These are phyloP conservation scores for Penicillium sp. DNA, from an alignment of 2,329 filamentous ascomycete species.

Conservation along the genomic window DNA sequence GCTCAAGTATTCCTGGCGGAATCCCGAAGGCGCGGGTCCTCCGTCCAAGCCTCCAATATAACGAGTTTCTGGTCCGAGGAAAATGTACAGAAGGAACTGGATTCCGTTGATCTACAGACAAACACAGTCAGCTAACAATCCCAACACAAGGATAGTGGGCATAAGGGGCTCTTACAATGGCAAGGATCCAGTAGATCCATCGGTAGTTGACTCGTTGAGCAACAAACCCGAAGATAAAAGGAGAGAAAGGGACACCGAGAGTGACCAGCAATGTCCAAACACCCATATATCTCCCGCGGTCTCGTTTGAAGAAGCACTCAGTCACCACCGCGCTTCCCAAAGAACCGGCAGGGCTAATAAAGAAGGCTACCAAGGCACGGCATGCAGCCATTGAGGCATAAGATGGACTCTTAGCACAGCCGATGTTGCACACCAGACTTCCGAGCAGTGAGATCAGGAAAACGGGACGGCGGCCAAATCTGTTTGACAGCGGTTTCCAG, in stretches of 20 bases:
- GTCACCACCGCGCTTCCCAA: conserved; percentile 57
- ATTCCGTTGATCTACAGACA: conserved; percentile 50
- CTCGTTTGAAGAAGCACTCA: conserved; percentile 56
- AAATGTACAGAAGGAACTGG: conserved; percentile 55
- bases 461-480: conserved; percentile 53
- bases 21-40: conserved; percentile 25
- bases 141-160: conserved; percentile 16
- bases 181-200: conserved; percentile 58
- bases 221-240: conserved; percentile 42
- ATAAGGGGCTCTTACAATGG: conserved; percentile 43
- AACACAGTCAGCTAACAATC: not conserved
- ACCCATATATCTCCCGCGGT: conserved; percentile 54
- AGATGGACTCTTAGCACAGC: conserved; percentile 48
- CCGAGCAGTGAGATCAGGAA: conserved; percentile 50
- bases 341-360: conserved; percentile 52
- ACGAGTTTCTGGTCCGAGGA: conserved; percentile 54
- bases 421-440: conserved; percentile 50
- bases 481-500: conserved; percentile 54
- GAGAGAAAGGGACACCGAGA: conserved; percentile 43
- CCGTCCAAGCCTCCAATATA: conserved; percentile 37
- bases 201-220: conserved; percentile 51
- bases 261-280: conserved; percentile 55
- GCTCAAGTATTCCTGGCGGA: conserved; percentile 45
- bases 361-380: conserved; percentile 53
- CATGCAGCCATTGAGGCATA: conserved; percentile 51